phyloP scores from a whole-genome alignment of 345 rosid genomes.

The Camelina laxa region DNA sequence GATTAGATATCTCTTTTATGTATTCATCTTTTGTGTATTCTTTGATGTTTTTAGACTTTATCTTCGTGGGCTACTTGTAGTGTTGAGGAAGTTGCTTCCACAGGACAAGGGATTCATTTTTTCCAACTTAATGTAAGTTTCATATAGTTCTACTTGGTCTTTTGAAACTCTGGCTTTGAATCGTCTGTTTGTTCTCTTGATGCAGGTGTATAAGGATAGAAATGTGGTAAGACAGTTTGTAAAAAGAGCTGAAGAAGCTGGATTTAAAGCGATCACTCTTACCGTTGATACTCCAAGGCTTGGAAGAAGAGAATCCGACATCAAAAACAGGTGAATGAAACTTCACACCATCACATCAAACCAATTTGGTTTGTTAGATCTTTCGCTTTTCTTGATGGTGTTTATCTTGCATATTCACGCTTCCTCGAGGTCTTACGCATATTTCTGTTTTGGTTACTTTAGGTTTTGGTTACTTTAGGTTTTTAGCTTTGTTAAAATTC shows the following conservation, averaged over 20 bases:
- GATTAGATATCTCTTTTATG: neutral
- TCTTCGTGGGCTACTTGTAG: conserved; percentile 97
- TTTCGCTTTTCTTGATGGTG: conserved; percentile 2
- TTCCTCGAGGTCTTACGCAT: conserved; percentile 75
- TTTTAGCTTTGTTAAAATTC: conserved; percentile 48
- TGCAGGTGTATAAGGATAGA: conserved; percentile 84
- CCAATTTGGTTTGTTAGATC: neutral
- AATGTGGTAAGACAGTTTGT: conserved; percentile 85
- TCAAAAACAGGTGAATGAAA: conserved; percentile 78
- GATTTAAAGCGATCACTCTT: conserved; percentile 92
- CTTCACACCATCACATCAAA: neutral
- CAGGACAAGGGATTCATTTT: conserved; percentile 90
- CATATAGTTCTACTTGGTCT: neutral
- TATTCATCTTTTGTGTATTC: neutral
- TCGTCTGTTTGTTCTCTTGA: neutral
- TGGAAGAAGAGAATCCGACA: conserved; percentile 94
- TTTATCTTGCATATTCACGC: conserved; percentile 57
- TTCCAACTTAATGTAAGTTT: conserved; percentile 90
- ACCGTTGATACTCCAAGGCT: conserved; percentile 95
- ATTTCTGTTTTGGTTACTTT: no score
- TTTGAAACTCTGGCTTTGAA: neutral
- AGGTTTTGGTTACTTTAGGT: no score
- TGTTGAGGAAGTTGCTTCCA: conserved; percentile 94
- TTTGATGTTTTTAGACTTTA: conserved; percentile 59
- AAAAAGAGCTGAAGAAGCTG: conserved; percentile 90